phyloP scores from a whole-genome alignment of 305 asterid species.

The Rubia tinctorum region DNA sequence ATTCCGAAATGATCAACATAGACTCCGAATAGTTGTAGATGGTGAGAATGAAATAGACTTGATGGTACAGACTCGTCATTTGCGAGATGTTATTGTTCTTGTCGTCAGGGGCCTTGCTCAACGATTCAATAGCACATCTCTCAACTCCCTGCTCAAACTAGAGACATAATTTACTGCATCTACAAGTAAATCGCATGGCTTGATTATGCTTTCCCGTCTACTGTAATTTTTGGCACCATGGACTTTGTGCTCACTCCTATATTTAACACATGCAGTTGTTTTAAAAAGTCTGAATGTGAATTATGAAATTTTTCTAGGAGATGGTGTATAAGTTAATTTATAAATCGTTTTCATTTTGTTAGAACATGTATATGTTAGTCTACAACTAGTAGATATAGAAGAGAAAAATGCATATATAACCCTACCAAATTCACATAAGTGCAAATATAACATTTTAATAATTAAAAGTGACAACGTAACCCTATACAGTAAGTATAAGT shows the following conservation, averaged over 20 bases:
- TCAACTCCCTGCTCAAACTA: conserved; percentile 88
- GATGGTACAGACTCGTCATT: conserved; percentile 96
- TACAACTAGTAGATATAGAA: too few relatives aligned
- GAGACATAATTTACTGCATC: conserved; percentile 38
- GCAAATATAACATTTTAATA: too few relatives aligned
- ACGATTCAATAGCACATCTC: conserved; percentile 94
- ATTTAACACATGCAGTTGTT: neutral
- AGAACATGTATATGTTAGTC: too few relatives aligned
- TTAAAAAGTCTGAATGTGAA: too few relatives aligned
- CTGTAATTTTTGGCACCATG: neutral
- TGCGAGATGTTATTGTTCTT: conserved; percentile 88
- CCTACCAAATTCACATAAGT: too few relatives aligned
- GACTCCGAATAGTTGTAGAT: conserved; percentile 91
- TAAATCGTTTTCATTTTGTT: too few relatives aligned
- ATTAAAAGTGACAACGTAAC: too few relatives aligned
- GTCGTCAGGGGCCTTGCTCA: conserved; percentile 95
- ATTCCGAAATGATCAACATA: conserved; percentile 89
- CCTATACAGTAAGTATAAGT: too few relatives aligned
- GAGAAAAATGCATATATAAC: too few relatives aligned
- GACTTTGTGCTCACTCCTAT: neutral
- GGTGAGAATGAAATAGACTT: conserved; percentile 90
- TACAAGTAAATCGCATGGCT: conserved; percentile 13
- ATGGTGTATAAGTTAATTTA: too few relatives aligned
- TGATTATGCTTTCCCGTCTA: neutral
- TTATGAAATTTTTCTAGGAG: too few relatives aligned